Base-by-base conservation (phyloP, 768 basidiomycete genomes). In the Russula olivacea region DNA sequence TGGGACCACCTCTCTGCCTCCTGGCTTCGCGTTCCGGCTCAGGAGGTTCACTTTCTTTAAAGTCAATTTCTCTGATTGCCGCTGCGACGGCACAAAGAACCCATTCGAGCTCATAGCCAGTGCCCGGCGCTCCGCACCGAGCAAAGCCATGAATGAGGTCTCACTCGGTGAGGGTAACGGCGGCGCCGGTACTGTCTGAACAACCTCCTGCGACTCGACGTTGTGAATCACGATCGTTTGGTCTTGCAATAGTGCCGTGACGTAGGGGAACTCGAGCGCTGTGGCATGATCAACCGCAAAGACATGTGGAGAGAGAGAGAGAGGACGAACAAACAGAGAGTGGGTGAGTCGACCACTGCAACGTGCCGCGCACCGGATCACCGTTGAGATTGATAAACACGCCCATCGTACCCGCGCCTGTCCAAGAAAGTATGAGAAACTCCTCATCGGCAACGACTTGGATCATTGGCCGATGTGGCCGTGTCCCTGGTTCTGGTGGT, bases 341-440 rank as follows among this genome's bases (percentile, higher is more conserved):
- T 0, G 93, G 91, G 76, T 95, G 86, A 55, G 77, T 81, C 3
- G 84, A 80, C 91, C 93, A 97, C 71, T 92, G 83, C 49, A 97
- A 75, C 2, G 94, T 95, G 2, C 93, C 93, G 51, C 94, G 81
- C 9, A 93, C 87, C 5, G 95, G 93, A 72, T 96, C 93, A 0
- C 93, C 94, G 2, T 84, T 82, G 0, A 85, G 83, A 15, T 83
- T 91, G 66, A 98, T 79, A 68, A 98, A 98, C 11, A 98, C 76
- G 0, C 95, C 95, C 45, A 98, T 77, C 0, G 91, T 90, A 57
- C 81, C 84, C 4, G 79, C 75, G 15, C 91, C 95, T 1, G 87
- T 93, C 83, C 88, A 94, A 2, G 89, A 90, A 17, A 92, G 78
- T 23, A 97, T 79, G 48, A 98, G 80, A 68, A 94, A 97, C 72